Percentiles rank a stretch among this genome's conserved stretches.
Conservation (phyloP, 257 asterid species). For the Vinca minor region DNA sequence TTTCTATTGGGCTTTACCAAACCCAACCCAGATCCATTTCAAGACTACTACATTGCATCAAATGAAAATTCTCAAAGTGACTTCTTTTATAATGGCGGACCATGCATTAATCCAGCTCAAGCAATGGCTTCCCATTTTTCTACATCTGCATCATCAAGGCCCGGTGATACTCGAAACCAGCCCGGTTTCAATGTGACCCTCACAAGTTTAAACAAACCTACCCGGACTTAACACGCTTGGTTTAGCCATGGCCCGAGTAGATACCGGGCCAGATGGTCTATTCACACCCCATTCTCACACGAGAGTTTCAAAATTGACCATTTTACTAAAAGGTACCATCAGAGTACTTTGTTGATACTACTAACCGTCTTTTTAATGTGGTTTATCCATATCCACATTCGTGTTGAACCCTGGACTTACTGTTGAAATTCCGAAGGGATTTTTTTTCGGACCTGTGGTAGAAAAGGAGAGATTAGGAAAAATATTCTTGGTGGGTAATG, state of each 20-base stretch:
- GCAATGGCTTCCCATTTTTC: slow-evolving; percentile 40
- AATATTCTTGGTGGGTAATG: slow-evolving; percentile 35
- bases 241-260: slow-evolving; percentile 47
- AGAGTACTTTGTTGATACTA: slow-evolving; percentile 44
- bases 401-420: slow-evolving; percentile 25
- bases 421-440: too few relatives aligned
- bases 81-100: slow-evolving; percentile 28
- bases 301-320: slow-evolving; percentile 56
- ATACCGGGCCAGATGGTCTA: slow-evolving; percentile 35
- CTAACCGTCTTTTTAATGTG: slow-evolving; percentile 37
- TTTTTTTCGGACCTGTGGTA: too few relatives aligned
- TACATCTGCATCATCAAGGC: slow-evolving; percentile 40
- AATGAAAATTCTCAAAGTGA: slow-evolving; percentile 13
- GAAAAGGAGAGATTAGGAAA: slow-evolving; percentile 17
- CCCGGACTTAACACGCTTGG: slow-evolving; percentile 61
- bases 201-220: slow-evolving; percentile 18
- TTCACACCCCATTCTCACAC: slow-evolving; percentile 68
- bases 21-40: slow-evolving; percentile 49
- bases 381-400: slow-evolving; percentile 33
- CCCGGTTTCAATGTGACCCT: slow-evolving; percentile 37
- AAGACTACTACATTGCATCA: slow-evolving; percentile 52
- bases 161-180: slow-evolving; percentile 29
- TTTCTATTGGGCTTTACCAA: slow-evolving; percentile 2
- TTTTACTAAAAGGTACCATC: slow-evolving; percentile 49
- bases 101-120: slow-evolving; percentile 43